Evolutionary conservation across 75 land plant genomes (phyloP).

Genomic region (Sequoiadendron giganteum): DNA sequence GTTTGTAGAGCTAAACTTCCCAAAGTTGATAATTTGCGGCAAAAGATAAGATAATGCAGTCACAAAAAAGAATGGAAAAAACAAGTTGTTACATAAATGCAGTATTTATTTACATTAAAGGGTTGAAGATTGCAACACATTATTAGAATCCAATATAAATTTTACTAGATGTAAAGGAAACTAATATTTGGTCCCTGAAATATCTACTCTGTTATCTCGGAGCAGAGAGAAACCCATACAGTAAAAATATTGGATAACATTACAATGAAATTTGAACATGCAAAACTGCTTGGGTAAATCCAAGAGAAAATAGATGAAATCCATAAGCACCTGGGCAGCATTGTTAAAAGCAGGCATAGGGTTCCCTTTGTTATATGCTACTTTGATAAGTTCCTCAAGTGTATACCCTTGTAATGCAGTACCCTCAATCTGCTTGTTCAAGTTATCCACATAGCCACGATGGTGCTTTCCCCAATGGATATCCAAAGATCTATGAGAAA

Average conservation of each 20-base stretch:
- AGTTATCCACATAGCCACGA: conserved; percentile 68
- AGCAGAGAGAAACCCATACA: neutral
- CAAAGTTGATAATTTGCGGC: neutral
- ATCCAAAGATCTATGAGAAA: conserved; percentile 76
- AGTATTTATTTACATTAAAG: neutral
- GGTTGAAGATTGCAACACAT: neutral
- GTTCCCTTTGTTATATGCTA: conserved; percentile 81
- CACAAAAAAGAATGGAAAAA: neutral
- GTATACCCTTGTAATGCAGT: conserved; percentile 56
- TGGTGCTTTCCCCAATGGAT: conserved; percentile 95
- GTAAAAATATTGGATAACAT: neutral
- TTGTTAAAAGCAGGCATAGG: conserved; percentile 71
- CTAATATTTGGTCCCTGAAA: neutral
- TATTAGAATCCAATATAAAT: neutral
- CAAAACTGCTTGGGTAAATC: neutral
- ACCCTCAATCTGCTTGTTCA: conserved; percentile 70
- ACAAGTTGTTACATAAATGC: neutral
- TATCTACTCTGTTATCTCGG: neutral
- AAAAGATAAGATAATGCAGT: neutral
- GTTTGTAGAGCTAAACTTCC: neutral
- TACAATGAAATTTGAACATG: neutral
- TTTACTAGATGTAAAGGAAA: neutral
- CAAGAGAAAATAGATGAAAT: neutral
- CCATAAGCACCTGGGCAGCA: conserved; percentile 70
- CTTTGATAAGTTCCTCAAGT: conserved; percentile 57